A percentile compares a stretch with the other conserved stretches of the same genome.
These are phyloP conservation scores for Plasmodium relictum DNA, from an alignment of 169 alveolate genomes.

Conservation along the genomic window DNA sequence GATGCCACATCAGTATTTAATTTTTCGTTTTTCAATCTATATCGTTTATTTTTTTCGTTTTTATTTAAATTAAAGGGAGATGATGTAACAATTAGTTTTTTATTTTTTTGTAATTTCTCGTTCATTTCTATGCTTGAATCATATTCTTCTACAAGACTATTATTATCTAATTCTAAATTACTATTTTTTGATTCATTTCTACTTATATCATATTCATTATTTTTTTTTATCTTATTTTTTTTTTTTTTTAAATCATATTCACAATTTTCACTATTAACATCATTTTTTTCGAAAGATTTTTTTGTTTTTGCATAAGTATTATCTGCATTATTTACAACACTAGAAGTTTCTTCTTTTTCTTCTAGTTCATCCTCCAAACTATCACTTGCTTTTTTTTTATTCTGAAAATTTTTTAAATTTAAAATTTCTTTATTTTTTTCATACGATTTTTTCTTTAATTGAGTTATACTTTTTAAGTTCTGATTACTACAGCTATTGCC, in stretches of 20 bases:
- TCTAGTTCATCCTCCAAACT: conserved; percentile 2
- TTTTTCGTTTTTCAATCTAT: conserved; percentile 16
- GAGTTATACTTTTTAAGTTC: neutral
- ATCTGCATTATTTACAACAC: conserved; percentile 13
- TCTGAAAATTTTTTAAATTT: conserved; percentile 16
- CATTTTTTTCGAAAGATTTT: conserved; percentile 38
- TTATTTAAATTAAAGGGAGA: conserved; percentile 17
- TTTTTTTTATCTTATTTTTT: conserved; percentile 24
- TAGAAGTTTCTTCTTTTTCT: conserved; percentile 8
- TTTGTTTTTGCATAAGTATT: conserved; percentile 5
- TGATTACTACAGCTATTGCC: conserved; percentile 9
- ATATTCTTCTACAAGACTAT: conserved; percentile 1
- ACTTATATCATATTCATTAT: conserved; percentile 44
- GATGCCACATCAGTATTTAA: conserved; percentile 11
- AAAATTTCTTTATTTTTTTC: conserved; percentile 37
- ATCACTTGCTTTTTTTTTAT: conserved; percentile 25
- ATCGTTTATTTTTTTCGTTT: conserved; percentile 43
- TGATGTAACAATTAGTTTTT: conserved; percentile 22
- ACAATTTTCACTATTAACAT: conserved; percentile 16
- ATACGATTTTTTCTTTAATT: conserved; percentile 21
- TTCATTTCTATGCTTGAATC: conserved; percentile 15
- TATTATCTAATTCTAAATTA: conserved; percentile 32
- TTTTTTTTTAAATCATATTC: conserved; percentile 30
- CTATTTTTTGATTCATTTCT: conserved; percentile 45
- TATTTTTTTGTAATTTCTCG: conserved; percentile 37